Conservation (phyloP, 805 yeast species). For the Kodamaea hsintzibuensis region DNA sequence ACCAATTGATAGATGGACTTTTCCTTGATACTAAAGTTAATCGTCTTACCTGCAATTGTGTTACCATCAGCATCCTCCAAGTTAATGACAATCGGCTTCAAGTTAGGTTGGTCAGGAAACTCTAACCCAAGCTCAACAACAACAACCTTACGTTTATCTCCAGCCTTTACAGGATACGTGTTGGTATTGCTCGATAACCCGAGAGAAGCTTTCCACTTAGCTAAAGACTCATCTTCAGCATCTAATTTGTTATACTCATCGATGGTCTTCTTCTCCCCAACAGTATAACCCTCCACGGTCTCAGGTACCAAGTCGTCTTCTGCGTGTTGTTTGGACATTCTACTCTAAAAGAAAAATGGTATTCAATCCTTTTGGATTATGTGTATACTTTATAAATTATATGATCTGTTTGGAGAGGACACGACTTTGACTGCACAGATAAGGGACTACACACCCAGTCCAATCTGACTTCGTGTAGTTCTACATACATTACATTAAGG, state of each 20-base stretch:
- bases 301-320: slow-evolving; percentile 66
- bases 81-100: slow-evolving; percentile 64
- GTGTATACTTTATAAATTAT: slow-evolving; percentile 1
- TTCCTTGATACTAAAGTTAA: slow-evolving; percentile 77
- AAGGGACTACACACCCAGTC: neutral
- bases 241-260: slow-evolving; percentile 82
- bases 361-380: neutral
- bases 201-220: slow-evolving; percentile 87
- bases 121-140: slow-evolving; percentile 71
- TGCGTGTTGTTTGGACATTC: slow-evolving; percentile 20
- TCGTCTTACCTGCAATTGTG: slow-evolving; percentile 56
- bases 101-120: slow-evolving; percentile 60
- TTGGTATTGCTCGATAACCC: slow-evolving; percentile 63
- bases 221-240: slow-evolving; percentile 86
- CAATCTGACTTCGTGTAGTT: neutral
- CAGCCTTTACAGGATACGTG: slow-evolving; percentile 63
- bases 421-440: slow-evolving; percentile 5
- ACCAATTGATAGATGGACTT: slow-evolving; percentile 69
- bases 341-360: neutral
- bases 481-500: neutral
- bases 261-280: slow-evolving; percentile 71
- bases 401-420: slow-evolving; percentile 2
- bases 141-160: slow-evolving; percentile 77
- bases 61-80: slow-evolving; percentile 60
- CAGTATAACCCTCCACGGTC: slow-evolving; percentile 61